phyloP scores from a whole-genome alignment of 306 rosid genomes.

The Vigna mungo region DNA sequence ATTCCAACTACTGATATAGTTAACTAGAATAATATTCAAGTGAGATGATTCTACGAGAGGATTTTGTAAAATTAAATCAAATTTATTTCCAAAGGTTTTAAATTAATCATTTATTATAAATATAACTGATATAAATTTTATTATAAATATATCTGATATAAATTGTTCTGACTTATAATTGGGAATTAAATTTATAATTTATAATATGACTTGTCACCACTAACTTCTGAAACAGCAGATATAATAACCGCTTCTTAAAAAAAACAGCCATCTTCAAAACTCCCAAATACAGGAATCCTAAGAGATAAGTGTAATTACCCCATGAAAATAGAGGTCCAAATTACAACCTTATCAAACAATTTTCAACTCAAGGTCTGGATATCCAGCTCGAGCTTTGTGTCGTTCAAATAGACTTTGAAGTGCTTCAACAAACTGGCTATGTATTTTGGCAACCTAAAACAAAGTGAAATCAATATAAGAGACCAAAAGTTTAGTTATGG shows the following conservation, averaged over 20 bases:
- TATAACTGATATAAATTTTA: background rate
- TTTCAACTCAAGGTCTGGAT: conserved; percentile 64
- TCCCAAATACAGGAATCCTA: conserved; percentile 6
- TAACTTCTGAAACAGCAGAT: background rate
- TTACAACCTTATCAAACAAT: conserved; percentile 53
- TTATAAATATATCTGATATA: background rate
- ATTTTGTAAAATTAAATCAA: no score
- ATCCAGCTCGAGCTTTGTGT: conserved; percentile 71
- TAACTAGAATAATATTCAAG: no score
- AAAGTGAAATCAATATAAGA: conserved; percentile 1
- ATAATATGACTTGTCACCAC: background rate
- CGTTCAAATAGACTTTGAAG: conserved; percentile 75
- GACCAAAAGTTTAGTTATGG: background rate
- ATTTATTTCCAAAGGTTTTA: no score
- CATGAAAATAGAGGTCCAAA: background rate
- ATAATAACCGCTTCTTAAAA: background rate
- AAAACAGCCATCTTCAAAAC: background rate
- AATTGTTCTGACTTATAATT: background rate
- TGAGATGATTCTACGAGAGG: no score
- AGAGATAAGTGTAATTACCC: background rate
- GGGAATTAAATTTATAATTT: background rate
- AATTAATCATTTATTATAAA: no score
- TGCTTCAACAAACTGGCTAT: conserved; percentile 69
- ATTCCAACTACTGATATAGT: no score
- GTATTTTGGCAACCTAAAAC: conserved; percentile 63